phyloP scores from a whole-genome alignment of 495 filamentous ascomycete genomes.

The Neurospora africana region DNA sequence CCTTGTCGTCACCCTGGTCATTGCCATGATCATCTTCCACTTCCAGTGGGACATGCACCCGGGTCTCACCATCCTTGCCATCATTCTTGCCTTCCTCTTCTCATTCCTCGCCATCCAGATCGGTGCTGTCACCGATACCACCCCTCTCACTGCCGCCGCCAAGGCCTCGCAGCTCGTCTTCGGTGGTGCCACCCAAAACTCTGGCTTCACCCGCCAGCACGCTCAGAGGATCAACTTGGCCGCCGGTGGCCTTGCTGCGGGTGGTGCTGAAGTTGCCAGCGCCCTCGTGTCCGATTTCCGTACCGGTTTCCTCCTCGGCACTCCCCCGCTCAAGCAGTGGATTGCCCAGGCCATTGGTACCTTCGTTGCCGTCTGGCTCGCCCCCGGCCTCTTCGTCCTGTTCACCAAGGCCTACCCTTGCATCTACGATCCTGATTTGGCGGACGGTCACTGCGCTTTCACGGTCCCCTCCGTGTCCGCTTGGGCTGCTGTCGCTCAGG shows the following conservation, averaged over 20 bases:
- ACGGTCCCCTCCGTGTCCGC: constrained; percentile 50
- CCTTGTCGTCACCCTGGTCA: constrained; percentile 40
- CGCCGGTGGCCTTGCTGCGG: constrained; percentile 49
- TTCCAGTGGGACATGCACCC: constrained; percentile 52
- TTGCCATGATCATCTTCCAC: constrained; percentile 47
- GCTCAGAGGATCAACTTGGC: constrained; percentile 53
- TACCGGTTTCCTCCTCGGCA: constrained; percentile 52
- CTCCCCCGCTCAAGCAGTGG: constrained; percentile 53
- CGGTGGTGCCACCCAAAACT: constrained; percentile 46
- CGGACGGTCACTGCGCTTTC: constrained; percentile 40
- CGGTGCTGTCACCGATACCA: constrained; percentile 51
- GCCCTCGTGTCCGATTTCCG: constrained; percentile 50
- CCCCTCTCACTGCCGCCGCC: constrained; percentile 52
- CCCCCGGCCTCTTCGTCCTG: constrained; percentile 52
- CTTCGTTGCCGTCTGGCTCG: constrained; percentile 51
- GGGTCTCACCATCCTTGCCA: constrained; percentile 50
- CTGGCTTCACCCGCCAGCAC: constrained; percentile 31
- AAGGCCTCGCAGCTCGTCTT: constrained; percentile 62
- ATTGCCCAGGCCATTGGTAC: constrained; percentile 51
- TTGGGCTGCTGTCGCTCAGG: constrained; percentile 54
- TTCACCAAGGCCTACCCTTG: constrained; percentile 58
- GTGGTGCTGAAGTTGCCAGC: constrained; percentile 46
- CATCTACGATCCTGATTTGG: constrained; percentile 33
- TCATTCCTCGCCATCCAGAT: constrained; percentile 59
- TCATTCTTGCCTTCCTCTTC: constrained; percentile 56